phyloP scores from a whole-genome alignment of 768 basidiomycete genomes.

The Pulveroboletus ravenelii region DNA sequence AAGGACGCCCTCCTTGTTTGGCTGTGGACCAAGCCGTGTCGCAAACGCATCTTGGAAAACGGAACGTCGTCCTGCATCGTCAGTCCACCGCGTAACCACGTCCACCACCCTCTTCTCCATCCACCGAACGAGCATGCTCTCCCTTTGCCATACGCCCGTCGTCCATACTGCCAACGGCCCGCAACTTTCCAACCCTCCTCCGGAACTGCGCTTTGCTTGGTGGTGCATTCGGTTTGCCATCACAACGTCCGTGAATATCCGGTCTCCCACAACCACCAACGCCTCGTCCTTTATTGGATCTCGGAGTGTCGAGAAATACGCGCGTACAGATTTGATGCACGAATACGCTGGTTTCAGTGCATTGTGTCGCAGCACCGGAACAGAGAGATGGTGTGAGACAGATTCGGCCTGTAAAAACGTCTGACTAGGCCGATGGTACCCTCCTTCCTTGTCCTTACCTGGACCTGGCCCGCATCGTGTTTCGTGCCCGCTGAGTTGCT shows the following conservation, averaged over 20 bases:
- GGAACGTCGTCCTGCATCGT: neutral
- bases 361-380: constrained; percentile 77
- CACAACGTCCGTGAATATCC: constrained; percentile 88
- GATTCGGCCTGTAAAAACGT: constrained; percentile 68
- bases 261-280: constrained; percentile 84
- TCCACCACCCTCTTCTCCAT: constrained; percentile 50
- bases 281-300: constrained; percentile 56
- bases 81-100: constrained; percentile 39
- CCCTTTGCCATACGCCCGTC: constrained; percentile 62
- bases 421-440: neutral
- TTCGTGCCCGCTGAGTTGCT: constrained; percentile 91
- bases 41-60: neutral
- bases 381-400: constrained; percentile 69
- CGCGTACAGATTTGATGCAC: constrained; percentile 65
- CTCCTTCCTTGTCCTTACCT: constrained; percentile 44
- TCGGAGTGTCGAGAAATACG: constrained; percentile 65
- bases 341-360: constrained; percentile 75
- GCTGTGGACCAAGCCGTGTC: neutral
- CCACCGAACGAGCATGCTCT: constrained; percentile 58
- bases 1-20: neutral
- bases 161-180: constrained; percentile 72
- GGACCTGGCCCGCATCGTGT: constrained; percentile 71
- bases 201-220: constrained; percentile 2
- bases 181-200: neutral
- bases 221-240: constrained; percentile 68